Percentiles rank a stretch among this genome's conserved stretches.
phyloP scores from a whole-genome alignment of 345 rosid genomes.

The Passiflora organensis region DNA sequence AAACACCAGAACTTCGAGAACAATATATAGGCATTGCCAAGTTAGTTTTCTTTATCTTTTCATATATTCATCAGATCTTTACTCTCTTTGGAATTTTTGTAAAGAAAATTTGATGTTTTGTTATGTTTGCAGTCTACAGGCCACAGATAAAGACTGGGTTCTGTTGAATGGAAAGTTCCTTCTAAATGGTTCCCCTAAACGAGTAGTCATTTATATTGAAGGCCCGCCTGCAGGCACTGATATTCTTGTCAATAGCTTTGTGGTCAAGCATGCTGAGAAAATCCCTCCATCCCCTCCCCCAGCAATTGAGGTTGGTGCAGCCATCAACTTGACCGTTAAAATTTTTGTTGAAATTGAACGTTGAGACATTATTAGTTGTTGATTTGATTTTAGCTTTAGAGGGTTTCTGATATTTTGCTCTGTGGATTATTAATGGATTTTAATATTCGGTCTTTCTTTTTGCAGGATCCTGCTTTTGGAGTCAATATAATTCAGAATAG shows the following conservation, averaged over 20 bases:
- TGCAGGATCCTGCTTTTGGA: conserved; percentile 68
- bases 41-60: conserved; percentile 35
- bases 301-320: conserved; percentile 48
- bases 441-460: conserved; percentile 4
- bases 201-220: conserved; percentile 74
- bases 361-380: too few species aligned
- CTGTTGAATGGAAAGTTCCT: conserved; percentile 81
- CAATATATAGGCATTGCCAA: conserved; percentile 72
- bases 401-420: background rate
- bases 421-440: conserved; percentile 4
- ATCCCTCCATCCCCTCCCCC: conserved; percentile 58
- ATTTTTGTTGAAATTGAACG: too few species aligned
- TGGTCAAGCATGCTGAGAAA: conserved; percentile 68
- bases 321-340: too few species aligned
- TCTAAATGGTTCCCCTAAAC: conserved; percentile 68
- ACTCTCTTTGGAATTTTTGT: background rate
- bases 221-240: conserved; percentile 89
- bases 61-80: background rate
- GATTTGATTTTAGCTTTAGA: too few species aligned
- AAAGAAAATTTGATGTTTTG: background rate
- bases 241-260: conserved; percentile 68
- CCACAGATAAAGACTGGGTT: conserved; percentile 69
- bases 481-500: conserved; percentile 69
- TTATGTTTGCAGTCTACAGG: conserved; percentile 52
- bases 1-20: conserved; percentile 58